Evolutionary conservation across 2,329 filamentous ascomycete genomes (phyloP).

Genomic region (Claviceps quebecensis): DNA sequence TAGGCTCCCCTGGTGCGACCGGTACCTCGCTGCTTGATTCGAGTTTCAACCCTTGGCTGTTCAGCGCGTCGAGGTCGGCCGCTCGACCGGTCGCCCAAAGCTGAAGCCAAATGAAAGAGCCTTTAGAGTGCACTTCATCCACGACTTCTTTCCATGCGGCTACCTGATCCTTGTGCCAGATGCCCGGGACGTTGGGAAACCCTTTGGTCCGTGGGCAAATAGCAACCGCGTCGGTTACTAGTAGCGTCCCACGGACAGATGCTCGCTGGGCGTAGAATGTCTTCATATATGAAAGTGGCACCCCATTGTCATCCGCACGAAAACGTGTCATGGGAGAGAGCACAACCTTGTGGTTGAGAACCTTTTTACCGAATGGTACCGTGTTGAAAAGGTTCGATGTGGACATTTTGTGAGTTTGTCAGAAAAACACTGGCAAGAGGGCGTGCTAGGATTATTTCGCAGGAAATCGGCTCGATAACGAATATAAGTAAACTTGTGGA

Average conservation of each 20-base stretch:
- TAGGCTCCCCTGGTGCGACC: background rate
- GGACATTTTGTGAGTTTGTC: background rate
- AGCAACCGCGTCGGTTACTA: slow-evolving; percentile 33
- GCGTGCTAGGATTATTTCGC: too few species aligned
- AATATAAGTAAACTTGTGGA: too few species aligned
- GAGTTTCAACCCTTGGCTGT: background rate
- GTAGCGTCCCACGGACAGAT: slow-evolving; percentile 25
- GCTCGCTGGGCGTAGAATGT: slow-evolving; percentile 33
- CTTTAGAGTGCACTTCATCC: slow-evolving; percentile 43
- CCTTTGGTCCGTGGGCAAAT: slow-evolving; percentile 20
- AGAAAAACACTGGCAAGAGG: too few species aligned
- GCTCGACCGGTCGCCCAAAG: slow-evolving; percentile 48
- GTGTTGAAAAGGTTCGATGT: slow-evolving; percentile 25
- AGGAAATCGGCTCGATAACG: too few species aligned
- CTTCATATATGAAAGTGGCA: slow-evolving; percentile 22
- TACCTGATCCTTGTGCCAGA: slow-evolving; percentile 43
- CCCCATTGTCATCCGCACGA: slow-evolving; percentile 25
- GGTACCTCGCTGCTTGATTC: background rate
- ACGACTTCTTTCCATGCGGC: slow-evolving; percentile 46
- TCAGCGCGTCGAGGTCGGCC: slow-evolving; percentile 7
- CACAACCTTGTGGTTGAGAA: slow-evolving; percentile 30
- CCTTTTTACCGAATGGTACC: slow-evolving; percentile 24
- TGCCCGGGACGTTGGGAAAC: slow-evolving; percentile 36
- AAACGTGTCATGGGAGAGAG: slow-evolving; percentile 45
- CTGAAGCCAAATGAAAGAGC: slow-evolving; percentile 44